Conservation (phyloP, 305 asterid species). For the Lippia alba region DNA sequence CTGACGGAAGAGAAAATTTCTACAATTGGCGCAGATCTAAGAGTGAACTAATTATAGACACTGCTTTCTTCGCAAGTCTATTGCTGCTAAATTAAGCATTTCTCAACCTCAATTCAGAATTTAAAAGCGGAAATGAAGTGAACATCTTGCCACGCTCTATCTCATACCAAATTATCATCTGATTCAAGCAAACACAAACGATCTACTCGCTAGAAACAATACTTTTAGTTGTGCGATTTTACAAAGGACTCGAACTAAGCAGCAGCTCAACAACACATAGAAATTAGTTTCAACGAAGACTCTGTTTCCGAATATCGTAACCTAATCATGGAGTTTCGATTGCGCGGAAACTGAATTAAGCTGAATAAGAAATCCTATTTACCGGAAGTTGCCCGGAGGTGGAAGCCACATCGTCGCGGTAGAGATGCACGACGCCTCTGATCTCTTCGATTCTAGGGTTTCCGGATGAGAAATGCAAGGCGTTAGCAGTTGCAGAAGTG, state of each 20-base stretch:
- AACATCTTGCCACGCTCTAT: constrained; percentile 1
- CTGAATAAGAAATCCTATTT: constrained; percentile 18
- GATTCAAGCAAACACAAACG: neutral
- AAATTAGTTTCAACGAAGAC: constrained; percentile 15
- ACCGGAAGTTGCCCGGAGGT: constrained; percentile 68
- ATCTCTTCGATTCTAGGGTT: constrained; percentile 97
- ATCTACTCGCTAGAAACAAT: neutral
- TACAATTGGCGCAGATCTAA: constrained; percentile 12
- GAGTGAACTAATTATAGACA: constrained; percentile 14
- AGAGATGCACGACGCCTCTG: constrained; percentile 88
- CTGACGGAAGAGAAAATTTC: neutral
- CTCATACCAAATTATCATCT: constrained; percentile 11
- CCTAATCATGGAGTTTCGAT: constrained; percentile 1
- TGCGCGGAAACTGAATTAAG: neutral
- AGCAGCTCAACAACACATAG: constrained; percentile 20
- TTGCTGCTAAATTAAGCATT: constrained; percentile 6
- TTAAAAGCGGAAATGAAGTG: neutral
- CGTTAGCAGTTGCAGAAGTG: constrained; percentile 47
- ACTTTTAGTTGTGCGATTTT: neutral
- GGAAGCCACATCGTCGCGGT: constrained; percentile 48
- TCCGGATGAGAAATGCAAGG: constrained; percentile 82
- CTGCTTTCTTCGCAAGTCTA: neutral
- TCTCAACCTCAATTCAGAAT: constrained; percentile 1
- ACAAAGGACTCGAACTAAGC: constrained; percentile 14
- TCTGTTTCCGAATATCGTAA: neutral